Percentiles rank a stretch among this genome's conserved stretches.
Conservation (phyloP, 2,329 filamentous ascomycete species). For the Fusarium sp. region DNA sequence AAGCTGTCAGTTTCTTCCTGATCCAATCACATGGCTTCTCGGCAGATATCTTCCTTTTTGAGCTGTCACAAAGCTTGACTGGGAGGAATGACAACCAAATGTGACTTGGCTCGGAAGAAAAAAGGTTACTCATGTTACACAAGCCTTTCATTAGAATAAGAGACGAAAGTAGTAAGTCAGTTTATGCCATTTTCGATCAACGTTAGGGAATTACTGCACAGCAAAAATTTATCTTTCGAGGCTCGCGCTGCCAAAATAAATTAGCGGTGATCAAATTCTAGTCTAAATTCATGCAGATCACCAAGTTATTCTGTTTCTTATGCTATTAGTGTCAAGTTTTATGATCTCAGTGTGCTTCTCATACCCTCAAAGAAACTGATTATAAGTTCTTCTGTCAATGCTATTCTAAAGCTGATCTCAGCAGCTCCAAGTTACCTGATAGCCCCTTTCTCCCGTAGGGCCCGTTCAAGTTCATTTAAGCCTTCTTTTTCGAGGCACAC, state of each 20-base stretch:
- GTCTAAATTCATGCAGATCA: neutral
- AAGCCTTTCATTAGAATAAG: neutral
- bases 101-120: neutral
- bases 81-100: constrained; percentile 1
- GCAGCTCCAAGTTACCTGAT: neutral
- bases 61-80: constrained; percentile 2
- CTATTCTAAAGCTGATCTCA: neutral
- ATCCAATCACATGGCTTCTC: neutral
- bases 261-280: neutral
- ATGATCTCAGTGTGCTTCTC: neutral
- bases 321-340: neutral
- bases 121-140: neutral
- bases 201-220: neutral
- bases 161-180: neutral
- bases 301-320: neutral
- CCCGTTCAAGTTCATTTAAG: constrained; percentile 2
- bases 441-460: neutral
- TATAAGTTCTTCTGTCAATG: neutral
- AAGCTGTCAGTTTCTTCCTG: neutral
- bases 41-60: neutral
- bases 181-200: neutral
- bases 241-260: neutral
- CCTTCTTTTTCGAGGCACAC: constrained; percentile 26
- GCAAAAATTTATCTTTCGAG: neutral
- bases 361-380: neutral